These are phyloP conservation scores for Prunella vulgaris DNA, from an alignment of 257 asterid species.

Conservation along the genomic window DNA sequence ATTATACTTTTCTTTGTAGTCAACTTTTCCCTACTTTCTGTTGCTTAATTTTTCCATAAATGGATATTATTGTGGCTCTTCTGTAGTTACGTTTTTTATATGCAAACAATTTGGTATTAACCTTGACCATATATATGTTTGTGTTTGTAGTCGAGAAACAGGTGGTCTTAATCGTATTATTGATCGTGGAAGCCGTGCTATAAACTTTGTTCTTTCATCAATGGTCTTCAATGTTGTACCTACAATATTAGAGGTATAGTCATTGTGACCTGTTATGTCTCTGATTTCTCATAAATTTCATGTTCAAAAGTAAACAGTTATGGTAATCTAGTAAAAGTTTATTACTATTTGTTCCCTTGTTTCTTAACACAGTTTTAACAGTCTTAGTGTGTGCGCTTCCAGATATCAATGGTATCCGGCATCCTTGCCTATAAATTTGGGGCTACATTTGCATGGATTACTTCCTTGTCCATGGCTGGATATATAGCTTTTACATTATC, in stretches of 20 bases:
- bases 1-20: not conserved
- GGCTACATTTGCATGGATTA: constrained; percentile 96
- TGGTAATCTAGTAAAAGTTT: constrained; percentile 1
- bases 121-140: constrained; percentile 15
- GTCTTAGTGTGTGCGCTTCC: constrained; percentile 43
- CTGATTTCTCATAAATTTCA: constrained; percentile 4
- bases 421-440: constrained; percentile 98
- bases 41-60: not conserved
- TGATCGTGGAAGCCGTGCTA: constrained; percentile 99
- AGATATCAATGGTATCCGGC: constrained; percentile 96
- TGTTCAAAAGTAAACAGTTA: not conserved
- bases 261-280: not conserved
- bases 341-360: constrained; percentile 6
- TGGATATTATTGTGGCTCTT: not conserved
- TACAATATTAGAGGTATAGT: constrained; percentile 76
- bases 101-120: not conserved
- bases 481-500: constrained; percentile 77
- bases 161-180: constrained; percentile 92
- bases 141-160: constrained; percentile 80
- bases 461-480: constrained; percentile 80
- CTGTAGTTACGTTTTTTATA: constrained; percentile 1
- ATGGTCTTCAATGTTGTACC: constrained; percentile 97
- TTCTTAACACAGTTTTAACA: constrained; percentile 17
- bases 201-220: constrained; percentile 85
- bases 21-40: not conserved